Evolutionary conservation across 495 filamentous ascomycete genomes (phyloP), one percentile per base, ranked within the genome.

Genomic region (Tuber umbilicatum): DNA sequence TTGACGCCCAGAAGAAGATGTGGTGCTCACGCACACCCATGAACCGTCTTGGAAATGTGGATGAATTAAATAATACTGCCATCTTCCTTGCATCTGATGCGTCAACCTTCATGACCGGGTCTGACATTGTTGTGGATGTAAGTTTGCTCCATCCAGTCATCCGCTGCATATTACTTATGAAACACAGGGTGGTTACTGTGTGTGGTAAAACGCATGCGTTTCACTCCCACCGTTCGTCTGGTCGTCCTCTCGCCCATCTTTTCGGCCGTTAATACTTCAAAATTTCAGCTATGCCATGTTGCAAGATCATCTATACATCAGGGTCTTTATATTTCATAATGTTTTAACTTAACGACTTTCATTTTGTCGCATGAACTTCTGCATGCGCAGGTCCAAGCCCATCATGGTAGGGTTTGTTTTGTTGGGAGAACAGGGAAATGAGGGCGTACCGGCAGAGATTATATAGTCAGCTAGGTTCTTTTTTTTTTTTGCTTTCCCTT

Each of bases 41-140:
- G 86, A 86, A 87, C 41, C 87, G 92, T n/a, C 87, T 96, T 73
- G 93, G 93, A n/a, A 86, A 83, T 67, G 89, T 92, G 17, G 89
- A 93, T 78, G 93, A 94, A 81, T 83, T 96, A 45, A 94, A 94
- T 80, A 90, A 90, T 31, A 86, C 93, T 42, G 91, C 93, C 71
- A 90, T 95, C 55, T 91, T 92, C 83, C 85, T 97, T 72, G 89
- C 90, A 3, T 92, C 91, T 45, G 91, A 93, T 77, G 90, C 91
- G 14, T 90, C 88, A n/a, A 85, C 86, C 38, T 97, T 92, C 84
- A 91, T 94, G 86, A 97, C 92, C 47, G 93, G 93, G 38, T 85
- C 88, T 73, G 91, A 96, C 84, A 86, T 94, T 79, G 86, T 92
- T 77, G 90, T 91, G 73, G 91, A 93, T 83, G 91, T 89, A 81